A percentile compares a stretch with the other conserved stretches of the same genome.
Evolutionary conservation across 169 alveolate genomes (phyloP).

Genomic region (Plasmodium knowlesi): DNA sequence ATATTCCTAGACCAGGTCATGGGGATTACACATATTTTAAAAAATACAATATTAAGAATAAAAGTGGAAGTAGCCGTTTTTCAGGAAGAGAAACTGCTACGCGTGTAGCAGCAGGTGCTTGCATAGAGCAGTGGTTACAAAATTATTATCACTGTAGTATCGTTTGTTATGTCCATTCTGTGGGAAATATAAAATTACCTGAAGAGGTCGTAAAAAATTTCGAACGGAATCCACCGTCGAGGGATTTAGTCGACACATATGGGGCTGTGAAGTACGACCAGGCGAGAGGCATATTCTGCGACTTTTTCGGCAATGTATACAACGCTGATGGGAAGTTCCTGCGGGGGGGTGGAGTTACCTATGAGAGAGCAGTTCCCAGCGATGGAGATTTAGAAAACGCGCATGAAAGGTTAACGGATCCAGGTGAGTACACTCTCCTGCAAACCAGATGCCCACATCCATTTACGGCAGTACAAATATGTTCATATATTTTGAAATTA

Average conservation of each 20-base stretch:
- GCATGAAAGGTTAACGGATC: background rate
- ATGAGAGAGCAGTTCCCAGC: background rate
- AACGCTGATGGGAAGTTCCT: background rate
- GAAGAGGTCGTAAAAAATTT: background rate
- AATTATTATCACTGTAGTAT: slow-evolving; percentile 19
- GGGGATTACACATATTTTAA: slow-evolving; percentile 65
- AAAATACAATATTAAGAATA: slow-evolving; percentile 52
- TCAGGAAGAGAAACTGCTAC: slow-evolving; percentile 49
- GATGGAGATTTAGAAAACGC: background rate
- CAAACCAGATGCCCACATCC: slow-evolving; percentile 72
- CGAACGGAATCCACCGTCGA: slow-evolving; percentile 25
- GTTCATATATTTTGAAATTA: slow-evolving; percentile 48
- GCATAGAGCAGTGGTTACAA: slow-evolving; percentile 38
- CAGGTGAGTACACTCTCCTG: background rate
- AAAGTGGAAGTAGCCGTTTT: slow-evolving; percentile 63
- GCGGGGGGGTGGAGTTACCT: background rate
- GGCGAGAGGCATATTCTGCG: slow-evolving; percentile 9
- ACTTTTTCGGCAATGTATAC: slow-evolving; percentile 22
- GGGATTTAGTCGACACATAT: slow-evolving; percentile 13
- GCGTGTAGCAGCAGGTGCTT: slow-evolving; percentile 57
- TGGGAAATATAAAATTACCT: slow-evolving; percentile 27
- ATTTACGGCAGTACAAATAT: slow-evolving; percentile 42
- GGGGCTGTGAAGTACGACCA: slow-evolving; percentile 39
- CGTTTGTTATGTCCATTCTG: slow-evolving; percentile 51
- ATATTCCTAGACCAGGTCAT: slow-evolving; percentile 53